Conservation (phyloP, 2,329 filamentous ascomycete species). For the Nigrospora oryzae region DNA sequence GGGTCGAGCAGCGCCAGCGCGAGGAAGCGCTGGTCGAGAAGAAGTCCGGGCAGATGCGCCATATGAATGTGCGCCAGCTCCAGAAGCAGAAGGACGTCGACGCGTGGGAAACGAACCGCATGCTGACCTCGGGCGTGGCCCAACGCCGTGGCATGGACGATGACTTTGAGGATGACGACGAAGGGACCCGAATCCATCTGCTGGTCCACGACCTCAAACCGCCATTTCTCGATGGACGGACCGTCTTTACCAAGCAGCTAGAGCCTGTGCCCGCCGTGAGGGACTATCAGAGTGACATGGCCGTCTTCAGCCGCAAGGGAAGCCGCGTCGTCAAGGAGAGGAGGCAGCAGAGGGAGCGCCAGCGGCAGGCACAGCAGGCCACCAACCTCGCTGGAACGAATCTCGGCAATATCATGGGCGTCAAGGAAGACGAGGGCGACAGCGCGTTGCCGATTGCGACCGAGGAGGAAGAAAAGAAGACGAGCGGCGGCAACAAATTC, state of each 20-base stretch:
- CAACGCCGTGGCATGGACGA: slow-evolving; percentile 74
- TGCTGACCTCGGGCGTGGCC: slow-evolving; percentile 93
- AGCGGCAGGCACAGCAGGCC: slow-evolving; percentile 89
- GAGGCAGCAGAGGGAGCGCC: slow-evolving; percentile 83
- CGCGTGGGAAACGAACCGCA: slow-evolving; percentile 97
- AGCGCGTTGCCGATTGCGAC: slow-evolving; percentile 72
- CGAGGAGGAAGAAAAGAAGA: slow-evolving; percentile 56
- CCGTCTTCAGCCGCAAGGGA: slow-evolving; percentile 91
- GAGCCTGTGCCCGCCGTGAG: slow-evolving; percentile 90
- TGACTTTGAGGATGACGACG: slow-evolving; percentile 86
- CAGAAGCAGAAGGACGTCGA: slow-evolving; percentile 93
- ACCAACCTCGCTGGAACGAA: slow-evolving; percentile 89
- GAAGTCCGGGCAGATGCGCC: slow-evolving; percentile 56
- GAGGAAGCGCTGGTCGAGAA: slow-evolving; percentile 72
- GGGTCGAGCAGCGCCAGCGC: slow-evolving; percentile 60
- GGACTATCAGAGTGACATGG: slow-evolving; percentile 97
- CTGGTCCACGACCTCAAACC: slow-evolving; percentile 90
- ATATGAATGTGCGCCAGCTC: slow-evolving; percentile 63
- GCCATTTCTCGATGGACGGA: slow-evolving; percentile 89
- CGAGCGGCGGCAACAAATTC: slow-evolving; percentile 66
- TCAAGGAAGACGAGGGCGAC: slow-evolving; percentile 88
- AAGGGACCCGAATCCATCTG: slow-evolving; percentile 80
- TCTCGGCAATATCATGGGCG: slow-evolving; percentile 88
- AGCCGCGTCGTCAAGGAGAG: slow-evolving; percentile 88
- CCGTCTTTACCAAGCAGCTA: slow-evolving; percentile 93